These are phyloP conservation scores for Fusarium tupiense DNA, from an alignment of 2,329 filamentous ascomycete genomes.

Conservation along the genomic window DNA sequence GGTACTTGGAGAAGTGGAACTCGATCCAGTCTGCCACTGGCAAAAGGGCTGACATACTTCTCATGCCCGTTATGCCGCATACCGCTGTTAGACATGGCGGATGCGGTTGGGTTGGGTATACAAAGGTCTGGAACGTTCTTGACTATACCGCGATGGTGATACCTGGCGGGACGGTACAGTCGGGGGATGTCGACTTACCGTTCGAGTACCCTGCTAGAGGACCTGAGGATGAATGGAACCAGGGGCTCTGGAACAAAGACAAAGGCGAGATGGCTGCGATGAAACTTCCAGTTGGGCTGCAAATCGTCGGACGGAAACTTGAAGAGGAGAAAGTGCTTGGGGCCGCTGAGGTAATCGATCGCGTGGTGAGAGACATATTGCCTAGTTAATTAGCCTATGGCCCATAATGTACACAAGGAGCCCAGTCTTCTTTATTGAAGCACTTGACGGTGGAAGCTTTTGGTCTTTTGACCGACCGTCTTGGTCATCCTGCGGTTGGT, in stretches of 20 bases:
- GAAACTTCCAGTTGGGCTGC: background rate
- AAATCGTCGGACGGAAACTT: background rate
- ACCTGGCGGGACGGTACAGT: background rate
- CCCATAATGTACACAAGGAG: background rate
- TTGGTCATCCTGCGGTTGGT: too few relatives aligned
- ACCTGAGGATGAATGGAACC: conserved; percentile 1
- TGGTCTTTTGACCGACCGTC: too few relatives aligned
- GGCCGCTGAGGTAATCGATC: background rate
- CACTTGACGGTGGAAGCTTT: too few relatives aligned
- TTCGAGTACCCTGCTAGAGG: background rate
- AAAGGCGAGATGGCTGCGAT: background rate
- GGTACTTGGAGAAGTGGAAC: background rate
- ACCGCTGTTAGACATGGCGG: background rate
- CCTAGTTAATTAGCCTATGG: background rate
- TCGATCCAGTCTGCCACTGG: background rate
- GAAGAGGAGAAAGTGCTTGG: conserved; percentile 6
- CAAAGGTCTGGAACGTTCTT: conserved; percentile 1
- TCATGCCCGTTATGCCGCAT: conserved; percentile 1
- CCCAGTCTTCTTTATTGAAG: too few relatives aligned
- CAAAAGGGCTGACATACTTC: background rate
- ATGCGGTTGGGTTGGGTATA: conserved; percentile 4
- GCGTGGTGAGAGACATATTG: background rate
- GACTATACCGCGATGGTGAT: background rate
- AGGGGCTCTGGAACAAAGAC: background rate
- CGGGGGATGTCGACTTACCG: background rate